Base-by-base conservation (phyloP, 2,329 filamentous ascomycete species). In the Bertia moriformis region DNA sequence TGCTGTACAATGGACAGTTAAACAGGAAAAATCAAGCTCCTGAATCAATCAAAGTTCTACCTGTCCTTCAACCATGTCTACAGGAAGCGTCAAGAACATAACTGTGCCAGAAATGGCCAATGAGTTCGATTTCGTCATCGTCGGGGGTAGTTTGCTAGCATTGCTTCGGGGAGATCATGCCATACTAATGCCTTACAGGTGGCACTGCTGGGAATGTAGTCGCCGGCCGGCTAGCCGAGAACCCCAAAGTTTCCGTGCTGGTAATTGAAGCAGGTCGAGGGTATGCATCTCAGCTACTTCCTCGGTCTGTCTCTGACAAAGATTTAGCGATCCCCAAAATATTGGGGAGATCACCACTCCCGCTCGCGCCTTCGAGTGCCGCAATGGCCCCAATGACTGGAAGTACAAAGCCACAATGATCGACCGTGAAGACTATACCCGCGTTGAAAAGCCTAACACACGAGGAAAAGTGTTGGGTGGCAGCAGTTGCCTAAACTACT, bases 361-460 rank as follows among this genome's bases (percentile, higher is more conserved):
- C 1, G 60, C 66, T 1, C 54, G 57, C 7, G 69, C 67, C 24
- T 66, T 77, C 46, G 60, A 65, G 3, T 62, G 76, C 1, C 65
- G 71, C n/a, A 63, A 61, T 27, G 69, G 66, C 48, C 53, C 71
- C 46, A 63, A 73, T 44, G 72, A 78, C 51, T 77, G 70, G 70
- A 58, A 58, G 0, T 78, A 74, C 55, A 76, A 78, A 57, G 70
- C 69, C 2, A 74, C 69, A 19, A 66, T 78, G 55, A 65, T 78
- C 49, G 63, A 73, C 41, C 63, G 70, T 2, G 57, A 62, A 10
- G 71, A 78, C 46, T 78, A 77, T 48, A 66, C 67, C 38, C 68
- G 73, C 12, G 58, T 77, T 27, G 73, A 78, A 50, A 76, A 77
- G 57, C 72, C 71, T 36, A 77, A 78, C 49, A 75, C 72, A 7